Percentiles rank a stretch among this genome's conserved stretches.
Conservation (phyloP, 2,329 filamentous ascomycete genomes). For the Pseudogymnoascus sp. region DNA sequence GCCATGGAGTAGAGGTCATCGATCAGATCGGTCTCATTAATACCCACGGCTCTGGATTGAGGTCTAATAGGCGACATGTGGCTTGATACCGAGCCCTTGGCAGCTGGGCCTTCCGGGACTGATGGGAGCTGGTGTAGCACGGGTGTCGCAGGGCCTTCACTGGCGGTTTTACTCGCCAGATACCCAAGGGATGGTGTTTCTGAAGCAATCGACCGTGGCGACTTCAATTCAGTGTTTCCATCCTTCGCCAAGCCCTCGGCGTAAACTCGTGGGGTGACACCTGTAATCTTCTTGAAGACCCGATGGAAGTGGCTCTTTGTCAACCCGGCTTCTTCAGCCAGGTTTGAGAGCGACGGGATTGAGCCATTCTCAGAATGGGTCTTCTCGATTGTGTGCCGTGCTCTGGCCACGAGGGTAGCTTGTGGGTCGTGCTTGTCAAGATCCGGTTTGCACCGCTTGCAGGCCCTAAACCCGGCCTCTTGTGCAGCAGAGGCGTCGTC, state of each 20-base stretch:
- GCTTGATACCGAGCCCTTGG: background rate
- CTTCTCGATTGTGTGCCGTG: conserved; percentile 16
- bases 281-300: conserved; percentile 46
- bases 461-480: conserved; percentile 42
- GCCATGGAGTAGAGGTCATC: conserved; percentile 1
- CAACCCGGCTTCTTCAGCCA: conserved; percentile 42
- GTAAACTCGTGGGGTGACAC: conserved; percentile 31
- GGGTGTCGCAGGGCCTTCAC: background rate
- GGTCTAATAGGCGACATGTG: background rate
- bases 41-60: background rate
- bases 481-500: conserved; percentile 36
- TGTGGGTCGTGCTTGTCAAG: conserved; percentile 32
- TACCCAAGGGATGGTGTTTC: conserved; percentile 7
- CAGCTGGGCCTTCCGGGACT: background rate
- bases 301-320: conserved; percentile 52
- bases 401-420: conserved; percentile 35
- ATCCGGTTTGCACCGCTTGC: conserved; percentile 46
- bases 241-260: conserved; percentile 7
- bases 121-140: background rate
- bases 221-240: conserved; percentile 21
- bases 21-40: background rate
- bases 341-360: conserved; percentile 32
- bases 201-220: background rate
- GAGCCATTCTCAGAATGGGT: conserved; percentile 12
- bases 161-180: conserved; percentile 4